Conservation (phyloP, 176 grass and related monocot species). For the Poa pratensis region DNA sequence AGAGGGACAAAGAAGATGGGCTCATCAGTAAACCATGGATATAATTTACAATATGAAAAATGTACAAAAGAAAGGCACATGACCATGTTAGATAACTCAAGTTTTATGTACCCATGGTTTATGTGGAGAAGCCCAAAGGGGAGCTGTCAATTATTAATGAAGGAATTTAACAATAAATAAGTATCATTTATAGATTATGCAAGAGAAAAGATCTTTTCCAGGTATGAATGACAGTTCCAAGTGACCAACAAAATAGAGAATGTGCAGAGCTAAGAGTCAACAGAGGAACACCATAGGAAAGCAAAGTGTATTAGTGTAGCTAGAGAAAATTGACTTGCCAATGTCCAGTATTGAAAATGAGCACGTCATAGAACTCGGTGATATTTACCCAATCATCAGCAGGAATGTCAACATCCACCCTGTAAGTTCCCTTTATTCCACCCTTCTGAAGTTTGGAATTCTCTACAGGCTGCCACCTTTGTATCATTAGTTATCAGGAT, state of each 20-base stretch:
- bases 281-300: too few relatives aligned
- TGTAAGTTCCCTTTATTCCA: constrained; percentile 66
- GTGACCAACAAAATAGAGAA: constrained; percentile 4
- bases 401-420: constrained; percentile 79
- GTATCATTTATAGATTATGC: too few relatives aligned
- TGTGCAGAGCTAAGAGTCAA: too few relatives aligned
- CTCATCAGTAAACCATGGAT: neutral
- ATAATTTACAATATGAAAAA: neutral
- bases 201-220: too few relatives aligned
- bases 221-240: neutral
- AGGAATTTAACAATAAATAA: neutral
- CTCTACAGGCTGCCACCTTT: constrained; percentile 91
- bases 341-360: constrained; percentile 97
- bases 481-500: constrained; percentile 62
- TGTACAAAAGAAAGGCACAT: constrained; percentile 12
- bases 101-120: neutral
- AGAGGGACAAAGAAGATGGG: too few relatives aligned
- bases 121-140: too few relatives aligned
- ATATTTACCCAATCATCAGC: constrained; percentile 73
- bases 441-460: constrained; percentile 48
- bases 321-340: constrained; percentile 80
- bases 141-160: too few relatives aligned
- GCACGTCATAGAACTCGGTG: constrained; percentile 85
- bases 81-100: neutral
- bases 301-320: too few relatives aligned